Conservation (phyloP, 2,329 filamentous ascomycete genomes). For the Helotiales sp. region DNA sequence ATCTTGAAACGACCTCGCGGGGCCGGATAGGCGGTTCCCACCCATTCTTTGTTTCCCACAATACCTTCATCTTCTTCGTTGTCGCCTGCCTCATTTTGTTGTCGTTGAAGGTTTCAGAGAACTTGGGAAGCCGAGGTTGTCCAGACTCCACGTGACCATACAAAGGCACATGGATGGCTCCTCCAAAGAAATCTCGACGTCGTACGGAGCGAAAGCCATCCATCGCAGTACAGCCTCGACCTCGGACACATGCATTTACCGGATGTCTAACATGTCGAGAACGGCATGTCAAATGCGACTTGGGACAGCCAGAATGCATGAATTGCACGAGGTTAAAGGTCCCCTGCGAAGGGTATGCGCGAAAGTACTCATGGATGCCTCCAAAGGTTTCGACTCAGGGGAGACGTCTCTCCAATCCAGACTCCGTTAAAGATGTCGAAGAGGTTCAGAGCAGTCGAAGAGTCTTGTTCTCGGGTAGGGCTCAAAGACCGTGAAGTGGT, state of each 20-base stretch:
- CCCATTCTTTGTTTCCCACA: background rate
- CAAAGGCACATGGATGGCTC: background rate
- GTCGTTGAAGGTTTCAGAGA: background rate
- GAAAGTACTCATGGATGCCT: constrained; percentile 18
- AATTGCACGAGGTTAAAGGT: constrained; percentile 16
- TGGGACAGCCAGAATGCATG: constrained; percentile 12
- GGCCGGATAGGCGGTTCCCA: background rate
- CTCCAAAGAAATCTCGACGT: background rate
- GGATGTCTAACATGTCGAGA: constrained; percentile 18
- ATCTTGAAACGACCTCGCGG: background rate
- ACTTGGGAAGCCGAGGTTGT: background rate
- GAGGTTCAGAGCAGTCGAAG: constrained; percentile 11
- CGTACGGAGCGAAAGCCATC: background rate
- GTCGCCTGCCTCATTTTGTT: constrained; percentile 8
- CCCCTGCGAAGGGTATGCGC: constrained; percentile 14
- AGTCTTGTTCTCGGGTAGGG: constrained; percentile 11
- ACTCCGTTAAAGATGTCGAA: constrained; percentile 6
- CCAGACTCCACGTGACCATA: background rate
- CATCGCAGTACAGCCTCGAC: constrained; percentile 6
- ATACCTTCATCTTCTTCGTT: constrained; percentile 3
- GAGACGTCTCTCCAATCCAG: background rate
- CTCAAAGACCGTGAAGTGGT: background rate
- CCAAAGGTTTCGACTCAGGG: constrained; percentile 2
- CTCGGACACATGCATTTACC: constrained; percentile 19
- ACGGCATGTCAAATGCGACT: constrained; percentile 21